These are phyloP conservation scores for Coffea eugenioides DNA, from an alignment of 257 asterid genomes.

Conservation along the genomic window DNA sequence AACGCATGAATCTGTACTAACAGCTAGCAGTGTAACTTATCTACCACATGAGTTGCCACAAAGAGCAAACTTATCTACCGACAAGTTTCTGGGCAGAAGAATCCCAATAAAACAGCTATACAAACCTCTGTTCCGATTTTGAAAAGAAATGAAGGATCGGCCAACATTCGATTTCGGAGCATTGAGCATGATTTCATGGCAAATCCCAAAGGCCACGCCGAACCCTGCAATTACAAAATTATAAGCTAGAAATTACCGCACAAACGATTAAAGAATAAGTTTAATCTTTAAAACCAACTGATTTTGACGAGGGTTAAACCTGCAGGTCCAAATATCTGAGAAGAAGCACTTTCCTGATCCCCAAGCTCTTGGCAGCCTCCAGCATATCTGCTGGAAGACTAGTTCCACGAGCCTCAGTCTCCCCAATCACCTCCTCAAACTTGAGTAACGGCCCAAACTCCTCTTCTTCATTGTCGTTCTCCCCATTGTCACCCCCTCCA, in stretches of 20 bases:
- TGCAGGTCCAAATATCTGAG: constrained; percentile 85
- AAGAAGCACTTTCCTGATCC: constrained; percentile 64
- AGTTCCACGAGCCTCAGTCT: constrained; percentile 72
- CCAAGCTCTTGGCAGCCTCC: constrained; percentile 86
- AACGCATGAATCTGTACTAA: not conserved
- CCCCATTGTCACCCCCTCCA: constrained; percentile 43
- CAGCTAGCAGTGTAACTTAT: not conserved
- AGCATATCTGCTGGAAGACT: constrained; percentile 89
- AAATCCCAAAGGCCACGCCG: constrained; percentile 73
- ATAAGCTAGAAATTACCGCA: constrained; percentile 4
- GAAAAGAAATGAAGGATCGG: constrained; percentile 95
- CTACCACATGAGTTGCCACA: not conserved
- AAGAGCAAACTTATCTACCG: not conserved
- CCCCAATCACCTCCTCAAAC: constrained; percentile 87
- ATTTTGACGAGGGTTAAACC: constrained; percentile 32
- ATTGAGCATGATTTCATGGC: constrained; percentile 70
- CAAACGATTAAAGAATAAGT: not conserved
- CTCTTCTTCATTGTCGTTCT: constrained; percentile 57
- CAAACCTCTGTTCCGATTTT: constrained; percentile 94
- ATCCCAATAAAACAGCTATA: constrained; percentile 12
- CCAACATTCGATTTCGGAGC: constrained; percentile 95
- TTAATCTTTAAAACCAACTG: not conserved
- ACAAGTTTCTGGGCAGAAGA: constrained; percentile 2
- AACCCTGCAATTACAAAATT: constrained; percentile 51
- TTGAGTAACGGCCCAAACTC: constrained; percentile 85